These are phyloP conservation scores for Trichosporon sp. DNA, from an alignment of 1,284 basidiomycete species.

Conservation along the genomic window DNA sequence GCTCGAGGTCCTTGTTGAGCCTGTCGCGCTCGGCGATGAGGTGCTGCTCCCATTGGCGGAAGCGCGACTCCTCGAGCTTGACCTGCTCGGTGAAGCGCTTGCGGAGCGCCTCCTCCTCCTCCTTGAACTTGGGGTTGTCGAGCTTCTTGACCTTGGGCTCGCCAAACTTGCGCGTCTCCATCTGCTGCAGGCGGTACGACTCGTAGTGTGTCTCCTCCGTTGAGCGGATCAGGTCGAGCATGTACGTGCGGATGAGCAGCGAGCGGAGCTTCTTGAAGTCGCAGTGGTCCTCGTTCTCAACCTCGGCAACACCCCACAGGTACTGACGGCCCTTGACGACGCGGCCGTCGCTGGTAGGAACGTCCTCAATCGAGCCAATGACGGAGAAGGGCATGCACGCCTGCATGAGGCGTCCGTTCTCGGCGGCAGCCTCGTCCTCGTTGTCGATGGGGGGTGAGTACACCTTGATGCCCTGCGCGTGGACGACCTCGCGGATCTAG, in stretches of 20 bases:
- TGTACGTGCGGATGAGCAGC: constrained; percentile 94
- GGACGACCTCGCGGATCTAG: constrained; percentile 85
- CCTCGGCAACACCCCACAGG: constrained; percentile 99
- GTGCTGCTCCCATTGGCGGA: constrained; percentile 99
- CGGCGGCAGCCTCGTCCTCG: constrained; percentile 85
- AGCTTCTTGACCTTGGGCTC: constrained; percentile 98
- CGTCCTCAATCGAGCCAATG: constrained; percentile 95
- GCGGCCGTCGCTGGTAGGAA: constrained; percentile 86
- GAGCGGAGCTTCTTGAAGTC: constrained; percentile 98
- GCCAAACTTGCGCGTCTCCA: constrained; percentile 99
- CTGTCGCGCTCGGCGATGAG: constrained; percentile 95
- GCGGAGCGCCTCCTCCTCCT: constrained; percentile 93
- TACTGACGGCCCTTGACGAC: constrained; percentile 97
- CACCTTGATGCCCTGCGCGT: constrained; percentile 88
- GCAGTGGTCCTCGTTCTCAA: constrained; percentile 68
- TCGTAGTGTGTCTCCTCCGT: constrained; percentile 98
- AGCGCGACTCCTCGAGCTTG: constrained; percentile 95
- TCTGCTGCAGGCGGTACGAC: constrained; percentile 96
- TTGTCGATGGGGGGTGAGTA: constrained; percentile 90
- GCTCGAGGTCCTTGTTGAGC: constrained; percentile 90
- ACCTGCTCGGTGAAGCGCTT: constrained; percentile 99
- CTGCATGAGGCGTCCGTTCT: constrained; percentile 80
- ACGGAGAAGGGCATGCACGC: constrained; percentile 97
- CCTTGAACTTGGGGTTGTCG: constrained; percentile 99
- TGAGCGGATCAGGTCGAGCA: constrained; percentile 95